Base-by-base conservation (phyloP, 179 eudicot genomes). In the Silene vulgaris region DNA sequence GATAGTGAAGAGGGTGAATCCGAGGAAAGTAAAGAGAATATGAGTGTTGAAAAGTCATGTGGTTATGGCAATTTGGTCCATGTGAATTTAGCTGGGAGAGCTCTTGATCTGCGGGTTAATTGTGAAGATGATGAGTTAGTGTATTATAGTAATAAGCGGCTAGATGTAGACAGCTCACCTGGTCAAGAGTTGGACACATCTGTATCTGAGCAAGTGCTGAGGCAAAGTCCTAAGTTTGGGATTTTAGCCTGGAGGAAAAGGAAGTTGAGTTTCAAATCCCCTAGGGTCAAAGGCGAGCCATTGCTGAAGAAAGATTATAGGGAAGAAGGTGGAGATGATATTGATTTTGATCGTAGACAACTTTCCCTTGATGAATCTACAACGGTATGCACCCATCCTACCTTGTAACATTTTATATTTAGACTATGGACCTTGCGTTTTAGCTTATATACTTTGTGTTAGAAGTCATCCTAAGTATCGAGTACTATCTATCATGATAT, bases 281-380 rank as follows among this genome's bases (percentile, higher is more conserved):
- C 88, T 17, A 85, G 70, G 75, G 80, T 72, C 54, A 87, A 84
- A 76, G 91, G 94, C 29, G 94, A 90, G 72, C 94, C 94, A 9
- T 77, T 90, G 60, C 71, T 90, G 77, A 88, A 87, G 82, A 90
- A 83, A 79, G 86, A 88, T 73, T 78, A 77, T 67, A 79, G 81
- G 37, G 91, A 88, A 78, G 85, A 88, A 68, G 94, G 94, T 52
- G 94, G 94, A 40, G 94, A 90, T 74, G 94, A 90, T 76, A 88
- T 90, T 69, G 94, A 90, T 86, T 86, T 83, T 76, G 89, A 81
- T 78, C 86, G 92, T 9, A 82, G 92, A 11, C 89, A 84, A 64
- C 81, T 87, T 76, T 84, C 89, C 61, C 83, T 87, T 57, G 84
- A 84, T 59, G 88, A 83, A 52, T 74, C 84, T 26, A 35, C 74